phyloP scores from a whole-genome alignment of 768 basidiomycete species.

The Hygrophorus pudorinus region DNA sequence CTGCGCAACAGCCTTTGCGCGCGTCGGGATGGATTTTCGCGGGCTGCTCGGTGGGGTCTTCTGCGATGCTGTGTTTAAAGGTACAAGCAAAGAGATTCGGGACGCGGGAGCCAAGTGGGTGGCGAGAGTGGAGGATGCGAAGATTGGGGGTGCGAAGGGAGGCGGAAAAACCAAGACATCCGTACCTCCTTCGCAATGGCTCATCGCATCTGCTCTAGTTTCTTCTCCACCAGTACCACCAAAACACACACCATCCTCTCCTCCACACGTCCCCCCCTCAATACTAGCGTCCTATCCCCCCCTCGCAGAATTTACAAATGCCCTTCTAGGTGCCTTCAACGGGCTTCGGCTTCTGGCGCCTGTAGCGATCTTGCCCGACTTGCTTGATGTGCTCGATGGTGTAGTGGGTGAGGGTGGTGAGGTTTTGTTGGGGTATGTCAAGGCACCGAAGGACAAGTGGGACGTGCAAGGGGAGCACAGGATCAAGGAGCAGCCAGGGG shows the following conservation, averaged over 20 bases:
- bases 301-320: conserved; percentile 65
- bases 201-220: conserved; percentile 28
- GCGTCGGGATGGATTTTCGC: conserved; percentile 90
- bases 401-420: conserved; percentile 37
- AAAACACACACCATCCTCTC: conserved; percentile 18
- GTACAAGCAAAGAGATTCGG: conserved; percentile 43
- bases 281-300: conserved; percentile 66
- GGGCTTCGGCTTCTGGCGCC: conserved; percentile 76
- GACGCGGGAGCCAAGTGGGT: conserved; percentile 22
- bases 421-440: conserved; percentile 36
- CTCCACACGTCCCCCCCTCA: conserved; percentile 57
- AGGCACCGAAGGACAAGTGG: conserved; percentile 11
- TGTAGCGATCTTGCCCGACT: conserved; percentile 38
- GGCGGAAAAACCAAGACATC: conserved; percentile 7
- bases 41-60: conserved; percentile 57
- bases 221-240: conserved; percentile 21
- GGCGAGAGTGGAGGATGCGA: conserved; percentile 12
- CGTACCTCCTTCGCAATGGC: conserved; percentile 37
- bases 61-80: conserved; percentile 47
- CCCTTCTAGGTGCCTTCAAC: conserved; percentile 66
- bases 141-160: neutral
- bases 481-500: no score
- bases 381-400: conserved; percentile 40
- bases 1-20: conserved; percentile 82
- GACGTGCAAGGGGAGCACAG: neutral